Evolutionary conservation across 75 land plant species (phyloP).

Genomic region (Picea sitchensis): DNA sequence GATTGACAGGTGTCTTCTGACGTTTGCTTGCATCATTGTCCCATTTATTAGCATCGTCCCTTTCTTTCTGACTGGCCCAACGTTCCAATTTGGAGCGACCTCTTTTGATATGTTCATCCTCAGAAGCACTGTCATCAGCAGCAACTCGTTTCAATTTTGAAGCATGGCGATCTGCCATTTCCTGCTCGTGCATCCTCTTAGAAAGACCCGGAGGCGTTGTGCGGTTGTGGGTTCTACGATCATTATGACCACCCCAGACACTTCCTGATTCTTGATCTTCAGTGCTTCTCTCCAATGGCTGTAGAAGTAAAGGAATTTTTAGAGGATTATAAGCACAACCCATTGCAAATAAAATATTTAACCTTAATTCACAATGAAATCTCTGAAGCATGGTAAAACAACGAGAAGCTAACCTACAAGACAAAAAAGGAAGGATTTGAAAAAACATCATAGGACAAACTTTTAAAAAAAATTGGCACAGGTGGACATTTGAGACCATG

Average conservation of each 20-base stretch:
- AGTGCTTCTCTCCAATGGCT: conserved; percentile 7
- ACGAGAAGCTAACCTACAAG: neutral
- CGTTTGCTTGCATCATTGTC: conserved; percentile 17
- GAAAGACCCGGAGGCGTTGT: neutral
- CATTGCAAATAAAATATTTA: neutral
- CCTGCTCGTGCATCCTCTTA: conserved; percentile 8
- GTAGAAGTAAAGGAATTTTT: neutral
- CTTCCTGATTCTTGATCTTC: conserved; percentile 4
- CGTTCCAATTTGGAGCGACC: conserved; percentile 91
- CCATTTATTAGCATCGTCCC: conserved; percentile 31
- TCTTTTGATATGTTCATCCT: conserved; percentile 49
- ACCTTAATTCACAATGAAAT: neutral
- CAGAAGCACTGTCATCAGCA: conserved; percentile 47
- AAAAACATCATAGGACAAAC: neutral
- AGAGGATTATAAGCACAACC: neutral
- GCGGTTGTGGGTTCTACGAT: conserved; percentile 2
- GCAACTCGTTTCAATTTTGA: conserved; percentile 17
- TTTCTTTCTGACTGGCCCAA: conserved; percentile 83
- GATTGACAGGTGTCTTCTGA: conserved; percentile 9
- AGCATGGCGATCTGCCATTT: conserved; percentile 5
- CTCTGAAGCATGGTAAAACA: neutral
- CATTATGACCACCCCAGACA: conserved; percentile 1
- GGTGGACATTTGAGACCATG: neutral
- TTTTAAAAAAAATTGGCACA: neutral
- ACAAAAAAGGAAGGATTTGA: neutral